These are phyloP conservation scores for Taphrina deformans DNA, from an alignment of 1,139 yeast genomes.

Conservation along the genomic window DNA sequence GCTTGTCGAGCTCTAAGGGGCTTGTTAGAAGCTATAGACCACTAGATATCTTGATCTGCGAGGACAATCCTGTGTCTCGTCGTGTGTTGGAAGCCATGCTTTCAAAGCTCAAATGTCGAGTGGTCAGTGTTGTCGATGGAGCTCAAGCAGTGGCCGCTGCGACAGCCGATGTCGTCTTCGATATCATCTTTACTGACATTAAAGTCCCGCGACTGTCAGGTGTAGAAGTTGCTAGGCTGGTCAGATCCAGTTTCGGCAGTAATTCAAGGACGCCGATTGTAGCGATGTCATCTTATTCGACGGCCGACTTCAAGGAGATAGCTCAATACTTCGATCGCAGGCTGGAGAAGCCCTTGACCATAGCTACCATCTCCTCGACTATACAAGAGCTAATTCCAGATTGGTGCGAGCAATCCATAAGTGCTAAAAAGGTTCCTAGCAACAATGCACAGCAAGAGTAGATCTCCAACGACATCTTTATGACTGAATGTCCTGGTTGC, in stretches of 20 bases:
- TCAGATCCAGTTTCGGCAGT: constrained; percentile 71
- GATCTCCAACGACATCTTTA: neutral
- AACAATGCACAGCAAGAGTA: neutral
- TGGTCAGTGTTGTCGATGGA: constrained; percentile 74
- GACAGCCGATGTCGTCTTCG: constrained; percentile 81
- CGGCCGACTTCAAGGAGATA: constrained; percentile 19
- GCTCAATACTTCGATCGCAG: constrained; percentile 20
- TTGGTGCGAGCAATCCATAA: constrained; percentile 9
- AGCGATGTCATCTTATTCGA: constrained; percentile 64
- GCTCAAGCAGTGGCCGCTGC: constrained; percentile 81
- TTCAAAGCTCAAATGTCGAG: constrained; percentile 75
- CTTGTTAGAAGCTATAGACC: constrained; percentile 39
- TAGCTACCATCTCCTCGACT: constrained; percentile 7
- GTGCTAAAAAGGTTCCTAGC: neutral
- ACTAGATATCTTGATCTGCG: constrained; percentile 76
- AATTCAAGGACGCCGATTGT: constrained; percentile 77
- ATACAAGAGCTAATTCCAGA: constrained; percentile 9
- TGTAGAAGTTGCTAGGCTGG: constrained; percentile 72
- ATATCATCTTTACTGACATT: constrained; percentile 75
- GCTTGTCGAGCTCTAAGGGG: neutral
- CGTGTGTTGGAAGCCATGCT: constrained; percentile 66
- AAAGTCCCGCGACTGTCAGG: constrained; percentile 64
- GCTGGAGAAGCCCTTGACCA: constrained; percentile 25
- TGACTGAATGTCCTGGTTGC: neutral
- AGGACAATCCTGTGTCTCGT: constrained; percentile 79